These are phyloP conservation scores for Myxozyma melibiosi DNA, from an alignment of 805 yeast species.

Conservation along the genomic window DNA sequence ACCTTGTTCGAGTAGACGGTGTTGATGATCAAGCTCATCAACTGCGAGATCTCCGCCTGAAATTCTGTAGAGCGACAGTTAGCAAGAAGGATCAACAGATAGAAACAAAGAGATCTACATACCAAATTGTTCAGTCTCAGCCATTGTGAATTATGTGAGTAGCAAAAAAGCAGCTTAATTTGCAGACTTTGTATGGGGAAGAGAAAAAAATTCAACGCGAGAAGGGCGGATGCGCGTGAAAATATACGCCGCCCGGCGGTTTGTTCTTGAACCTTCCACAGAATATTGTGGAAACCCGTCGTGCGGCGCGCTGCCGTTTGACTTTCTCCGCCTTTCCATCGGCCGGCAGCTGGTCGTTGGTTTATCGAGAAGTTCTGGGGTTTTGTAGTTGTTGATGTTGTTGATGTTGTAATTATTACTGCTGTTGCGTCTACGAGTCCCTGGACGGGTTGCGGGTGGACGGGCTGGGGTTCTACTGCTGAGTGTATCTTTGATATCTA, in stretches of 20 bases:
- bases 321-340: neutral
- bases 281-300: slow-evolving; percentile 1
- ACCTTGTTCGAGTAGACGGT: slow-evolving; percentile 96
- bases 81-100: neutral
- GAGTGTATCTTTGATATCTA: too few relatives aligned
- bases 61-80: slow-evolving; percentile 46
- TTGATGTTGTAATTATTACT: too few relatives aligned
- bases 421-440: too few relatives aligned
- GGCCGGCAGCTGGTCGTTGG: neutral
- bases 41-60: slow-evolving; percentile 99
- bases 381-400: too few relatives aligned
- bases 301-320: neutral
- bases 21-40: slow-evolving; percentile 99
- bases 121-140: slow-evolving; percentile 32
- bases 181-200: neutral
- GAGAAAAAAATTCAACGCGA: neutral
- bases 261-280: slow-evolving; percentile 25
- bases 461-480: too few relatives aligned
- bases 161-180: neutral
- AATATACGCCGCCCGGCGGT: slow-evolving; percentile 1
- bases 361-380: too few relatives aligned
- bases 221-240: slow-evolving; percentile 4
- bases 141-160: slow-evolving; percentile 15
- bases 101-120: neutral
- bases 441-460: too few relatives aligned